Evolutionary conservation across 1,139 yeast genomes (phyloP).

Genomic region (Nadsonia commutata): DNA sequence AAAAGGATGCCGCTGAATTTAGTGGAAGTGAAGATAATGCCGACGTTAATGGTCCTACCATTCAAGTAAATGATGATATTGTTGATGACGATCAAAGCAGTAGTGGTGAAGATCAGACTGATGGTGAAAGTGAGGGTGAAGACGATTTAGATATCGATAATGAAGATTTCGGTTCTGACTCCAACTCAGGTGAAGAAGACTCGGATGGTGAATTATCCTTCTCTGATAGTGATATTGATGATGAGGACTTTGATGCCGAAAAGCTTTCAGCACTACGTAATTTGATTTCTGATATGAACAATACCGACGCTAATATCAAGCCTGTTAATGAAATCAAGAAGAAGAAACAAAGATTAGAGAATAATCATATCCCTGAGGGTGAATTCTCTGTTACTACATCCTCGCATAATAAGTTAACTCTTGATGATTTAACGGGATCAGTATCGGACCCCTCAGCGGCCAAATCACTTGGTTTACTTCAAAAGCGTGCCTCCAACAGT

Average conservation of each 20-base stretch:
- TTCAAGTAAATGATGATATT: slow-evolving; percentile 15
- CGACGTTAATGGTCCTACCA: slow-evolving; percentile 22
- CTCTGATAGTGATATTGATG: slow-evolving; percentile 14
- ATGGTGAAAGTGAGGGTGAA: slow-evolving; percentile 23
- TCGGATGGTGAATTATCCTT: slow-evolving; percentile 17
- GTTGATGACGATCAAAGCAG: slow-evolving; percentile 38
- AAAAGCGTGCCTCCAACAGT: slow-evolving; percentile 14
- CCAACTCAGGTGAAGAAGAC: slow-evolving; percentile 15
- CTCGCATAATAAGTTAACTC: slow-evolving; percentile 34
- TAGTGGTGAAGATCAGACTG: slow-evolving; percentile 42
- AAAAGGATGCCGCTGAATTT: slow-evolving; percentile 21
- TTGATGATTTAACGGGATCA: slow-evolving; percentile 63
- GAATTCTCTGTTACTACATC: slow-evolving; percentile 52
- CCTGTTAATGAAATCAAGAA: slow-evolving; percentile 15
- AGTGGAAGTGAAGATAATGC: slow-evolving; percentile 11
- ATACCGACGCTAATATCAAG: slow-evolving; percentile 10
- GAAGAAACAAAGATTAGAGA: slow-evolving; percentile 29
- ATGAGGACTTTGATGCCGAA: slow-evolving; percentile 14
- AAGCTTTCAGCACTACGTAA: slow-evolving; percentile 13
- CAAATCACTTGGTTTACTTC: slow-evolving; percentile 20
- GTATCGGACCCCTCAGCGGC: slow-evolving; percentile 33
- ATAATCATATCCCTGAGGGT: slow-evolving; percentile 49
- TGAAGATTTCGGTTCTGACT: slow-evolving; percentile 15
- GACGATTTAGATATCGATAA: slow-evolving; percentile 18
- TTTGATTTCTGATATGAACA: slow-evolving; percentile 14